A percentile compares a stretch with the other conserved stretches of the same genome.
Conservation (phyloP, 2,329 filamentous ascomycete species). For the Aureobasidium vineae region DNA sequence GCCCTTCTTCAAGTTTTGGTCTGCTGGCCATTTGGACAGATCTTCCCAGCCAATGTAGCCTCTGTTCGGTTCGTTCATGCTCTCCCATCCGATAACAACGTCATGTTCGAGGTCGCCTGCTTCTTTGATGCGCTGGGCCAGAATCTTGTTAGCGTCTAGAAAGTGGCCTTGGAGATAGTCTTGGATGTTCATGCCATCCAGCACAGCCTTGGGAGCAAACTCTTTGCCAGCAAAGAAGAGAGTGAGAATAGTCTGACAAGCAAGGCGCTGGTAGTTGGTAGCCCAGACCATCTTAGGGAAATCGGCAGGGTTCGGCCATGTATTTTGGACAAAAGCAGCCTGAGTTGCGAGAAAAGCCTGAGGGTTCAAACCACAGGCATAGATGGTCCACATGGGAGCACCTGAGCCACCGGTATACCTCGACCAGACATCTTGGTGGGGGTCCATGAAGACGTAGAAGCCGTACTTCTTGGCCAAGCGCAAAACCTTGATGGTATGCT, state of each 20-base stretch:
- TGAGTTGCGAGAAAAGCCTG: slow-evolving; percentile 80
- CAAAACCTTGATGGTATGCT: slow-evolving; percentile 83
- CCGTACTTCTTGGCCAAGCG: slow-evolving; percentile 83
- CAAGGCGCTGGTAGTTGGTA: slow-evolving; percentile 89
- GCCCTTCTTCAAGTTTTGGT: slow-evolving; percentile 89
- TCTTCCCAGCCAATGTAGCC: slow-evolving; percentile 83
- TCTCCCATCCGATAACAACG: slow-evolving; percentile 93
- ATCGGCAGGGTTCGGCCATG: slow-evolving; percentile 75
- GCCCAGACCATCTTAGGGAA: slow-evolving; percentile 99
- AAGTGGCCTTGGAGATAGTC: slow-evolving; percentile 91
- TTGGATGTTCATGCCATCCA: slow-evolving; percentile 93
- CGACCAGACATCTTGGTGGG: slow-evolving; percentile 99
- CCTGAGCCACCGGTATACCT: slow-evolving; percentile 91
- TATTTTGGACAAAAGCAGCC: slow-evolving; percentile 93
- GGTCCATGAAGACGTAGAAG: slow-evolving; percentile 98
- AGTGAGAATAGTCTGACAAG: slow-evolving; percentile 87
- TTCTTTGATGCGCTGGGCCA: slow-evolving; percentile 82
- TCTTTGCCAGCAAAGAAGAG: slow-evolving; percentile 88
- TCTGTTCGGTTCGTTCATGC: slow-evolving; percentile 89
- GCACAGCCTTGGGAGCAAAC: slow-evolving; percentile 94
- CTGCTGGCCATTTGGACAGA: slow-evolving; percentile 74
- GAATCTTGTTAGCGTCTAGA: slow-evolving; percentile 71
- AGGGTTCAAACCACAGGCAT: slow-evolving; percentile 89
- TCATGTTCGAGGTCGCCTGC: slow-evolving; percentile 85
- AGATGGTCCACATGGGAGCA: slow-evolving; percentile 96